Conservation (phyloP, 108 stramenopile genomes). For the Pelagomonas calceolata region DNA sequence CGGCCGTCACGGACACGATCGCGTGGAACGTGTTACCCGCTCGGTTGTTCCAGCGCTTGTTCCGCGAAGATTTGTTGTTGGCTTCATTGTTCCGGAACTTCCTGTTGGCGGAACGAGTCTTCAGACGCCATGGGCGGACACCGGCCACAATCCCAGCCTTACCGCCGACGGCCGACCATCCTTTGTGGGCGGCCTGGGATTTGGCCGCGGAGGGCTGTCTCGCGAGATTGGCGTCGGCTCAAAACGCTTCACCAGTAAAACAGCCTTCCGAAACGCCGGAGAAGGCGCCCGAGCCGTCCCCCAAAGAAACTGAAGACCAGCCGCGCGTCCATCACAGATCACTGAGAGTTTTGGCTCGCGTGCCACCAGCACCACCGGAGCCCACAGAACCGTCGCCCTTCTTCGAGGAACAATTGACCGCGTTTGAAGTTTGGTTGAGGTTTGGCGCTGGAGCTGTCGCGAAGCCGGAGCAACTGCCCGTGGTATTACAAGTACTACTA, state of each 20-base stretch:
- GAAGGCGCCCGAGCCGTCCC: neutral
- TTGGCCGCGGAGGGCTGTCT: constrained; percentile 90
- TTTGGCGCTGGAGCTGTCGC: constrained; percentile 49
- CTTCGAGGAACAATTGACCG: constrained; percentile 90
- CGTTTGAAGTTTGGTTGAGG: constrained; percentile 94
- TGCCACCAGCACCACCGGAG: neutral
- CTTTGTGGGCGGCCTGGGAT: constrained; percentile 97
- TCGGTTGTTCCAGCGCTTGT: constrained; percentile 83
- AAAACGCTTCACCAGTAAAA: no score
- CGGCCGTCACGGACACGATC: constrained; percentile 95
- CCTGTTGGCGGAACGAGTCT: constrained; percentile 89
- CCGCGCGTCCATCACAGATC: neutral
- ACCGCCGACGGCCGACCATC: constrained; percentile 80
- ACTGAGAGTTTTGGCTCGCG: neutral
- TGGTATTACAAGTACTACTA: constrained; percentile 88
- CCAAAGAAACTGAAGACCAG: neutral
- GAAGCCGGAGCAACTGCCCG: constrained; percentile 80
- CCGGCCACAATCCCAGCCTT: constrained; percentile 78
- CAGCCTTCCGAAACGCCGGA: constrained; percentile 7
- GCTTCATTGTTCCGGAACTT: constrained; percentile 96
- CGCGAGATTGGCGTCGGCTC: constrained; percentile 34
- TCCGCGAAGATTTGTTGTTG: constrained; percentile 91
- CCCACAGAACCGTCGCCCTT: constrained; percentile 48
- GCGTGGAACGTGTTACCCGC: constrained; percentile 97
- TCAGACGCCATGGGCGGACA: constrained; percentile 74